Conservation (phyloP, 371 early-diverging fungal species). For the Capniomyces stellatus region DNA sequence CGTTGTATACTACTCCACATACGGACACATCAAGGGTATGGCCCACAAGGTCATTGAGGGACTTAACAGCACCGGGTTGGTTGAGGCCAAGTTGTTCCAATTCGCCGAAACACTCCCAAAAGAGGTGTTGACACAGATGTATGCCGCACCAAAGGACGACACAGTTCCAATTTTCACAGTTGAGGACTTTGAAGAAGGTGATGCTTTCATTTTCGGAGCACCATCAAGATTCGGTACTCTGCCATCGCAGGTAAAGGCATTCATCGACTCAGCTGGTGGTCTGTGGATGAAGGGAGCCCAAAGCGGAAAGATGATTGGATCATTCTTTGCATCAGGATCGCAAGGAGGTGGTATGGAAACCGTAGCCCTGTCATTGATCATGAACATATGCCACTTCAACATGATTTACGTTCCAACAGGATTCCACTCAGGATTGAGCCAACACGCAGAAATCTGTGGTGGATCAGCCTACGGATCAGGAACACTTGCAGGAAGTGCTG, state of each 20-base stretch:
- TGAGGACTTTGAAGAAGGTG: constrained; percentile 35
- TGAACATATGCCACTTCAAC: constrained; percentile 55
- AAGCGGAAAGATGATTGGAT: constrained; percentile 41
- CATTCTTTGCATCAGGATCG: constrained; percentile 46
- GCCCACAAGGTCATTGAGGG: constrained; percentile 43
- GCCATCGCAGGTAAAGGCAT: constrained; percentile 48
- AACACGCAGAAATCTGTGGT: constrained; percentile 29
- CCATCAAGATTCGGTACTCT: constrained; percentile 45
- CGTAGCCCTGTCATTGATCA: constrained; percentile 41
- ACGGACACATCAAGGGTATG: constrained; percentile 44
- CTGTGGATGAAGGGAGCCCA: constrained; percentile 46
- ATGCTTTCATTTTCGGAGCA: constrained; percentile 59
- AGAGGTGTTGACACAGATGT: constrained; percentile 39
- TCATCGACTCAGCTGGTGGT: constrained; percentile 41
- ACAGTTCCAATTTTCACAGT: constrained; percentile 38
- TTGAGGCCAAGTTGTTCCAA: constrained; percentile 19
- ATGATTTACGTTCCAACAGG: constrained; percentile 52
- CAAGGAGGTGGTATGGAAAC: constrained; percentile 63
- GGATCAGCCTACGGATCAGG: constrained; percentile 45
- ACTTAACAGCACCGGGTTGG: constrained; percentile 30
- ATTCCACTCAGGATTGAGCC: constrained; percentile 25
- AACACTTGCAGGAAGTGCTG: constrained; percentile 47
- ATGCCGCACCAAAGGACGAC: constrained; percentile 32
- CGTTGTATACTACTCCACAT: constrained; percentile 39
- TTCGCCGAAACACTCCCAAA: constrained; percentile 5